Base-by-base conservation (phyloP, 2,329 filamentous ascomycete genomes). In the Teratosphaeria gauchensis region DNA sequence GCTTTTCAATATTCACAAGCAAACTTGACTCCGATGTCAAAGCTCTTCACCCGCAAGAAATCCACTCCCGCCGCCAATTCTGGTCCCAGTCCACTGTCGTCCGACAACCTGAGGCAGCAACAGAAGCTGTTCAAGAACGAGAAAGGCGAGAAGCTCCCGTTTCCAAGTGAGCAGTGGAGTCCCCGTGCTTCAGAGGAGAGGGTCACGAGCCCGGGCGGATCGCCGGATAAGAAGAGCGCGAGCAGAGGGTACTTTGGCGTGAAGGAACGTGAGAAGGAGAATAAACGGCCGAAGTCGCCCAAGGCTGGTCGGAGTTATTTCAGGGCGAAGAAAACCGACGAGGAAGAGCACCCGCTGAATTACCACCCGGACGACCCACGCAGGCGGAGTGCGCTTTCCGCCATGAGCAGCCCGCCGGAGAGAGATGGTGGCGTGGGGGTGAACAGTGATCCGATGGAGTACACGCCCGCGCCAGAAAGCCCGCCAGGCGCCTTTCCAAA, bases 361-460 rank as follows among this genome's bases (percentile, higher is more conserved):
- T 84, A 95, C 24, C 90, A 88, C 1, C 91, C 91, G 53, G 91
- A 96, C 77, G 87, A 96, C 80, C 83, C 90, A 69, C 88, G 89
- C 73, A 85, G 89, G 62, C 76, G 89, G 59, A 90, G 87, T 54
- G 81, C 81, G 66, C 80, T 90, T 62, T 67, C 64, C 53, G 61
- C 65, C 52, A 64, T 62, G 66, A 65, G 62, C 66, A 66, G 62
- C 57, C 64, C 61, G 51, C 59, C 38, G 46, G 59, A 58, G 56
- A 61, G 62, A 56, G 61, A 61, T 21, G 63, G 66, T 33, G 64
- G 66, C 51, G 65, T 60, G 14, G 65, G 63, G n/a, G 28, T 55
- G 31, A 28, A 28, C 35, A 16, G 57, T 4, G 65, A 70, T 32
- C 61, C 65, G 6, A 70, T 72, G 69, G 69, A 71, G 62, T 68